These are phyloP conservation scores for Sporopachydermia lactativora DNA, from an alignment of 805 yeast species.

Conservation along the genomic window DNA sequence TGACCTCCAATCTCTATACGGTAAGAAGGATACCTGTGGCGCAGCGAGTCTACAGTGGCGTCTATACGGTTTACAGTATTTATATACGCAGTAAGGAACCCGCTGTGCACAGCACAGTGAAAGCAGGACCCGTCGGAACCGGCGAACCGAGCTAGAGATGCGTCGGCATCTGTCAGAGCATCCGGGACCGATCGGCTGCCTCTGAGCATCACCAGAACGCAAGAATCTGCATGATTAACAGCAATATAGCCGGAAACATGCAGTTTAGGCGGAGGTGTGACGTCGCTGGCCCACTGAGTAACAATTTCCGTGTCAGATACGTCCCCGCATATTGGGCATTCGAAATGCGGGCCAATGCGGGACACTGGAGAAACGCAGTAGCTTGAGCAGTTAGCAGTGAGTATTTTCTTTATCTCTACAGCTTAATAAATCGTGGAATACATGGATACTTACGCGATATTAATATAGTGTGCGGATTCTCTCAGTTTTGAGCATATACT, in stretches of 20 bases:
- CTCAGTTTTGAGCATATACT: no score
- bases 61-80: constrained; percentile 27
- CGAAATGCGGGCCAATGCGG: neutral
- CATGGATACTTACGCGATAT: neutral
- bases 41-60: constrained; percentile 20
- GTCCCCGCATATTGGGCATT: neutral
- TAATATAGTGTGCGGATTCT: neutral
- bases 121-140: constrained; percentile 22
- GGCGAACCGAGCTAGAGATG: neutral
- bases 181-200: constrained; percentile 48
- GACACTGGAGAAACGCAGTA: neutral
- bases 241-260: constrained; percentile 12
- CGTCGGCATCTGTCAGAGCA: constrained; percentile 42
- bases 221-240: constrained; percentile 30
- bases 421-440: no score
- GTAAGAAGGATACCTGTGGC: constrained; percentile 30
- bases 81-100: constrained; percentile 35
- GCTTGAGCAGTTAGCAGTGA: neutral
- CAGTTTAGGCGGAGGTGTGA: neutral
- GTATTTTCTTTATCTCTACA: neutral
- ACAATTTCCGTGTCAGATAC: neutral
- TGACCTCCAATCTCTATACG: constrained; percentile 48
- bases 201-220: constrained; percentile 37
- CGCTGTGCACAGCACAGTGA: constrained; percentile 46
- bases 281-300: constrained; percentile 1